Evolutionary conservation across 2,329 filamentous ascomycete genomes (phyloP), one percentile per base, ranked within the genome.

Genomic region (Plectosphaerella plurivora): DNA sequence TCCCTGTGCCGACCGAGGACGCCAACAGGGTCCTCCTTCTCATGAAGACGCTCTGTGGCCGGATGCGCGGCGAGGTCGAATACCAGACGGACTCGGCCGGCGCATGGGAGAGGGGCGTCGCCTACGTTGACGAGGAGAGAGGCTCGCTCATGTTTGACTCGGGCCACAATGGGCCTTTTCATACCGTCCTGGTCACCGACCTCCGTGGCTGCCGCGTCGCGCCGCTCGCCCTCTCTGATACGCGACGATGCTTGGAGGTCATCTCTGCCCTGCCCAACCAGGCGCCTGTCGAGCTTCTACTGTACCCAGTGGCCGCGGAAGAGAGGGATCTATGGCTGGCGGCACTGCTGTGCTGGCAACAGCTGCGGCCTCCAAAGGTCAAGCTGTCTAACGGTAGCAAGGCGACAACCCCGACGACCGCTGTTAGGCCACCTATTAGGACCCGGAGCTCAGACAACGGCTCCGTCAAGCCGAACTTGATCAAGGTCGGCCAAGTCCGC

Each of bases 401-500:
- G 51, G 62, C 69, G n/a, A 66, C 67, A 15, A 67, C 65, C 12
- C 41, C 41, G 5, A 71, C 73, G n/a, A 66, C 66, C 0, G 60
- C 67, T 6, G 53, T 62, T 55, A 70, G 71, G 14, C 63, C 62
- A 18, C 54, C 61, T 20, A 57, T 54, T 4, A 51, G 55, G 28
- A 49, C 53, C 33, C 57, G 55, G 24, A 55, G 53, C 22, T 57
- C 57, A 14, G 55, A 55, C 11, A 57, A 51, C 12, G 50, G 46
- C 9, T 33, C 47, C 4, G 37, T 48, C 12, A 73, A 66, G 25
- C 22, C 37, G n/a, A 94, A 87, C 51, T 94, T 97, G 59, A 97
- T 97, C 74, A 99, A 97, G 66, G 90, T 97, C 47, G 94, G 91
- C 51, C 92, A 91, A 65, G 83, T 96, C 65, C 86, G 91, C 64